phyloP scores from a whole-genome alignment of 2,329 filamentous ascomycete genomes.

The Penicillium sp. region DNA sequence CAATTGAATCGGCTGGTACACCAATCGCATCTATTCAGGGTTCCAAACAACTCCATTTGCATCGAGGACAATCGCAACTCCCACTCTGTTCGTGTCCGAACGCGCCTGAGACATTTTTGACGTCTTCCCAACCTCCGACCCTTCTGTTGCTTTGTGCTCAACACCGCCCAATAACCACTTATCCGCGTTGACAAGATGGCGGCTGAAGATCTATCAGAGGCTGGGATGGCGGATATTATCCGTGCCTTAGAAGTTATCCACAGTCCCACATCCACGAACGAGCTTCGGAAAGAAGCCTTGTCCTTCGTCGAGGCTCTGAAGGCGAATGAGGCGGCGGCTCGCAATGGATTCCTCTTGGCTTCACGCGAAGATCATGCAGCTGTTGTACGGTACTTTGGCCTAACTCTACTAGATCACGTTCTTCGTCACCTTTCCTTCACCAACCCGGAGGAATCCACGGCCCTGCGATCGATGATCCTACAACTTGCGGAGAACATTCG shows the following conservation, averaged over 20 bases:
- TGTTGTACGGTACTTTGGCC: slow-evolving; percentile 84
- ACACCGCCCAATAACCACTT: neutral
- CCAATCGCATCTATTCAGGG: too few species aligned
- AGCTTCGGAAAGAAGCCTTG: slow-evolving; percentile 74
- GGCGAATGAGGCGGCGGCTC: slow-evolving; percentile 68
- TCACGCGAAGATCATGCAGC: slow-evolving; percentile 67
- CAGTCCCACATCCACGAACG: slow-evolving; percentile 71
- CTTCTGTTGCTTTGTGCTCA: too few species aligned
- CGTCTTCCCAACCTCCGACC: too few species aligned
- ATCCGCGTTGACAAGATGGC: slow-evolving; percentile 23
- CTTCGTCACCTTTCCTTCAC: slow-evolving; percentile 79
- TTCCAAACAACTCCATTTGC: too few species aligned
- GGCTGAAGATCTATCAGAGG: slow-evolving; percentile 31
- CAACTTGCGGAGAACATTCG: slow-evolving; percentile 67
- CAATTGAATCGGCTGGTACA: neutral
- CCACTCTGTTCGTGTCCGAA: too few species aligned
- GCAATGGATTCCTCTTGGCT: slow-evolving; percentile 78
- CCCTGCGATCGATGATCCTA: slow-evolving; percentile 70
- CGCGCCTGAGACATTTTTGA: too few species aligned
- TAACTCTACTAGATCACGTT: slow-evolving; percentile 84
- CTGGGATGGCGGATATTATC: slow-evolving; percentile 54
- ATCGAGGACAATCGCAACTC: too few species aligned
- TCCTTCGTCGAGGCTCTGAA: slow-evolving; percentile 83
- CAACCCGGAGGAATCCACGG: slow-evolving; percentile 58
- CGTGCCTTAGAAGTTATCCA: slow-evolving; percentile 85